These are phyloP conservation scores for Leishmania lainsoni DNA, from an alignment of 208 protist genomes.

Conservation along the genomic window DNA sequence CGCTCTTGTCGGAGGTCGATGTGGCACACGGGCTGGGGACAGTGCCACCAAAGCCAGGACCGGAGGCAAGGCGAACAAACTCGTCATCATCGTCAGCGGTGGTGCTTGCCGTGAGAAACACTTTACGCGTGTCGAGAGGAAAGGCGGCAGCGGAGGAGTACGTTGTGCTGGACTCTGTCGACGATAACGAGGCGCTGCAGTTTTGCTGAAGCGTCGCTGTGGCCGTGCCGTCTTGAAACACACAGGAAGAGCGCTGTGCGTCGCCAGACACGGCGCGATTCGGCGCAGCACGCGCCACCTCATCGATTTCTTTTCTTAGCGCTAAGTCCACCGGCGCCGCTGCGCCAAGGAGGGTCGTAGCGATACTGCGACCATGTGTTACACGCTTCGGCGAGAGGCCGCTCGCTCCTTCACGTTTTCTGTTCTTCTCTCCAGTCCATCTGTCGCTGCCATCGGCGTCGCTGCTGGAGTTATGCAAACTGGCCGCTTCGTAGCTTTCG, in stretches of 20 bases:
- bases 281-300: background rate
- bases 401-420: background rate
- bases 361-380: background rate
- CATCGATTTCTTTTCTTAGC: background rate
- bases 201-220: background rate
- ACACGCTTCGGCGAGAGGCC: background rate
- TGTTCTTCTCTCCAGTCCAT: background rate
- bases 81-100: constrained; percentile 4
- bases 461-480: background rate
- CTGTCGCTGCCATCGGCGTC: background rate
- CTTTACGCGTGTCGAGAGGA: constrained; percentile 20
- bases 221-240: background rate
- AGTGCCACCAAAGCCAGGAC: background rate
- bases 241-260: background rate
- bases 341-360: background rate
- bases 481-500: background rate
- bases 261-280: background rate
- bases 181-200: background rate
- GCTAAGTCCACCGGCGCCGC: background rate
- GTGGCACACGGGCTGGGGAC: background rate
- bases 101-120: constrained; percentile 14
- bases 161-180: background rate
- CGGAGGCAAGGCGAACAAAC: background rate
- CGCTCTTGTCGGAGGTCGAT: background rate
- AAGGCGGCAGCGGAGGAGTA: background rate